Evolutionary conservation across 2,329 filamentous ascomycete species (phyloP), one percentile per base, ranked within the genome.

Genomic region (Paramyrothecium roridum): DNA sequence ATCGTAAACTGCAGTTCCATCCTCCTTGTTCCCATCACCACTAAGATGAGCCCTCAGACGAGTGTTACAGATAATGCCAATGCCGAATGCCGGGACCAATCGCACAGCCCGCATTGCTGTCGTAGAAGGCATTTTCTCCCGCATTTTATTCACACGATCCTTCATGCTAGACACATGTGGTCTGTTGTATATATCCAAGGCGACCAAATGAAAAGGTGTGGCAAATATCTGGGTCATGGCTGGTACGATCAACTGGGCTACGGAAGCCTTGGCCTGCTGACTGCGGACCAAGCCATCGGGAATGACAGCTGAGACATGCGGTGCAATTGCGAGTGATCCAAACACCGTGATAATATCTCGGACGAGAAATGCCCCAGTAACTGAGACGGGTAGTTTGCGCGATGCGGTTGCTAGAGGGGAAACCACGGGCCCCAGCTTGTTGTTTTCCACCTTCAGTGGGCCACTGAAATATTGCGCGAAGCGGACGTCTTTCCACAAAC

Each of bases 301-400:
- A 3, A 70, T 63, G 1, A 60, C 53, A 1, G 54, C 56, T 0
- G 68, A 65, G 0, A 70, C 13, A 55, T 57, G 60, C 1, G 62
- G 64, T 2, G 67, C 66, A 54, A 70, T 60, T 0, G 64, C 66
- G 17, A 70, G 69, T 0, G 67, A 70, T 0, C 68, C 68, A 52
- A 69, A 70, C 20, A 70, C 67, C 0, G 68, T 70, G 19, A 70
- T 57, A 1, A 62, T 64, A 47, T 70, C 68, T 50, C 68, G 57
- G 3, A 68, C 52, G 0, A 70, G 56, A 7, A 70, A 70, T 0
- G 66, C 59, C 8, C 61, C 60, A 1, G 65, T 64, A 1, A 64
- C 64, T 2, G 23, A 68, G 58, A 3, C 68, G 63, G 2, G 67
- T 65, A 26, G 68, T 30, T 10, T 30, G 4, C 26, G 26, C 4